phyloP scores from a whole-genome alignment of 2,329 filamentous ascomycete genomes.

The Fusarium drepaniforme region DNA sequence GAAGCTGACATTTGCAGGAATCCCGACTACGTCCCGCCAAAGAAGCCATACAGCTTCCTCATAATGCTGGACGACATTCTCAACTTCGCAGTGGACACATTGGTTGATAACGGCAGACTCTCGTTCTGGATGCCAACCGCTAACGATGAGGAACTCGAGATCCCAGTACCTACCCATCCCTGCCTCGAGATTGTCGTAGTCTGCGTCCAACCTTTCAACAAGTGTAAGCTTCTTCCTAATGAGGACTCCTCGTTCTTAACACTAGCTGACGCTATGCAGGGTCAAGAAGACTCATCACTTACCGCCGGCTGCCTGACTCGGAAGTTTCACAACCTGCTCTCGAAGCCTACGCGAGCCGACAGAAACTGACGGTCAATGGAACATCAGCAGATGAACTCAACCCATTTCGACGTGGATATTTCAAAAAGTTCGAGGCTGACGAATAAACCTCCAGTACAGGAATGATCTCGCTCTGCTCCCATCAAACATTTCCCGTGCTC shows the following conservation, averaged over 20 bases:
- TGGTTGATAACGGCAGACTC: slow-evolving; percentile 84
- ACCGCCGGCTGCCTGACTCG: slow-evolving; percentile 75
- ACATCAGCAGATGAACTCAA: slow-evolving; percentile 70
- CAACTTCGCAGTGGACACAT: slow-evolving; percentile 79
- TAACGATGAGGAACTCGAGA: slow-evolving; percentile 81
- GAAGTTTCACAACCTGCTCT: slow-evolving; percentile 62
- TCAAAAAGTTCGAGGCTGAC: slow-evolving; percentile 63
- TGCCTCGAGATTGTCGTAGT: slow-evolving; percentile 79
- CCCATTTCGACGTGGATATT: slow-evolving; percentile 70
- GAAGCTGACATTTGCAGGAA: slow-evolving; percentile 48
- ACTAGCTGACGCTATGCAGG: slow-evolving; percentile 60
- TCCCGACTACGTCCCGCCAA: slow-evolving; percentile 84
- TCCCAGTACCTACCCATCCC: slow-evolving; percentile 82
- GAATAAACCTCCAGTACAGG: slow-evolving; percentile 43
- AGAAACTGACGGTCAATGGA: slow-evolving; percentile 52
- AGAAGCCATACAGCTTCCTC: slow-evolving; percentile 91
- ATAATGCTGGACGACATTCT: slow-evolving; percentile 93
- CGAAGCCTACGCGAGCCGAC: slow-evolving; percentile 48
- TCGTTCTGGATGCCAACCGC: slow-evolving; percentile 98
- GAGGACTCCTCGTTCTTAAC: neutral
- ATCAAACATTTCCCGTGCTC: slow-evolving; percentile 42
- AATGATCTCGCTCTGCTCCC: slow-evolving; percentile 32
- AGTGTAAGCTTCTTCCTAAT: slow-evolving; percentile 68
- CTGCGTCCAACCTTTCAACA: slow-evolving; percentile 90
- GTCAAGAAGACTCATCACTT: slow-evolving; percentile 91